Evolutionary conservation across 768 basidiomycete species (phyloP), one percentile per base, ranked within the genome.

Genomic region (Naganishia antarctica): DNA sequence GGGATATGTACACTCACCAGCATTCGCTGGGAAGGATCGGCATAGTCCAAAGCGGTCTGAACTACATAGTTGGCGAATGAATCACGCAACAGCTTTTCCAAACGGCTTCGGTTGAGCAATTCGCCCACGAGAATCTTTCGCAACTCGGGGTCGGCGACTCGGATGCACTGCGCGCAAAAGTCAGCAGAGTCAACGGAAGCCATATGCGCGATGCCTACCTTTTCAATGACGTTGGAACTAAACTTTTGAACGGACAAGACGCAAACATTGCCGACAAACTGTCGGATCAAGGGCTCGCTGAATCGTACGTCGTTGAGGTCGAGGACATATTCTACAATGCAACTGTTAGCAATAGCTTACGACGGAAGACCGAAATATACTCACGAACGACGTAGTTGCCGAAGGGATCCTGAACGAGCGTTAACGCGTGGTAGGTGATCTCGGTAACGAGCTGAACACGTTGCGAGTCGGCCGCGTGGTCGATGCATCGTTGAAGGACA

Each of bases 221-320:
- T 96, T 80, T 96, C 93, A 67, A 96, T 93, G 66, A 99, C 96
- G 77, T 99, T 99, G 66, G 94, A 97, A 68, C 91, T 94, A 80
- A 99, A 99, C 80, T 99, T 99, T 78, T 99, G 96, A 16, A 97
- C 94, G 5, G 93, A 98, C 60, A 99, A 81, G 5, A 91, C 91
- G 77, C 93, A 98, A 65, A 98, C 90, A 73, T 99, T 98, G 71
- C 96, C 96, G 60, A 90, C 81, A 79, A 98, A 99, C 75, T 98
- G 96, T 68, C 94, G 87, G 71, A 98, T 97, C 70, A 99, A 90
- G 51, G 83, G 94, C 79, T 97, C 94, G 69, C 91, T 94, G 83
- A 98, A 99, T 46, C 96, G 85, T 78, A 90, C 93, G 80, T 99
- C 96, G 79, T 98, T 98, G 72, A 99, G 80, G 76, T 99, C 96